Conservation (phyloP, 805 yeast species). For the Metschnikowia picachoensis region DNA sequence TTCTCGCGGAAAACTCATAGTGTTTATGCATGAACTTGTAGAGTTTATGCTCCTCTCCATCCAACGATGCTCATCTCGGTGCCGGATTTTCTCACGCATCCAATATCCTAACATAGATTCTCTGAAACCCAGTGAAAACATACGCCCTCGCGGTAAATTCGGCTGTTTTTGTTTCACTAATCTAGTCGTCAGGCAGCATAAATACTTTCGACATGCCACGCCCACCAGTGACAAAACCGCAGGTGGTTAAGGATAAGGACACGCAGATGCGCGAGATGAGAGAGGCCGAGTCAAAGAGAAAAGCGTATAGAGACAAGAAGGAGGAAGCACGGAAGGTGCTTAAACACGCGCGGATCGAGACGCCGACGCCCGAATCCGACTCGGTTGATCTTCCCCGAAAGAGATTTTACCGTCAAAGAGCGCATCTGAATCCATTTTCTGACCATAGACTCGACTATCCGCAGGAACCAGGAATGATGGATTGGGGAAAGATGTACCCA, state of each 20-base stretch:
- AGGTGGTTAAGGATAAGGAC: constrained; percentile 14
- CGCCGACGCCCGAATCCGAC: constrained; percentile 22
- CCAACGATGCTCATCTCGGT: constrained; percentile 8
- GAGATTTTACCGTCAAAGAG: constrained; percentile 90
- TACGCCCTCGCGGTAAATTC: no score
- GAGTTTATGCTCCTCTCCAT: no score
- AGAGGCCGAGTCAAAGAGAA: constrained; percentile 35
- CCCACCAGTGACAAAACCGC: constrained; percentile 8
- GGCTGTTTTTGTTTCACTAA: no score
- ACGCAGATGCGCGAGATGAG: constrained; percentile 18
- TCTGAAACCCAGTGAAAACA: no score
- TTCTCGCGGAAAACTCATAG: no score
- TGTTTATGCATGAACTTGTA: no score
- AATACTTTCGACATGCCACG: constrained; percentile 7
- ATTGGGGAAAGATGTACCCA: constrained; percentile 81
- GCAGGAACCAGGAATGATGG: constrained; percentile 72
- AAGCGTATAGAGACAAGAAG: constrained; percentile 46
- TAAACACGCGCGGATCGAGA: constrained; percentile 46
- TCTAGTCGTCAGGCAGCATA: no score
- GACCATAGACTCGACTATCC: constrained; percentile 94
- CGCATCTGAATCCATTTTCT: constrained; percentile 95
- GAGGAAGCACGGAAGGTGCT: constrained; percentile 41
- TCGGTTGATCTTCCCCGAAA: constrained; percentile 67
- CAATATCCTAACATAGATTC: no score
- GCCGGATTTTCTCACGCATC: constrained; percentile 9